Evolutionary conservation across 441 rosid species (phyloP).

Genomic region (Omphalea diandra): DNA sequence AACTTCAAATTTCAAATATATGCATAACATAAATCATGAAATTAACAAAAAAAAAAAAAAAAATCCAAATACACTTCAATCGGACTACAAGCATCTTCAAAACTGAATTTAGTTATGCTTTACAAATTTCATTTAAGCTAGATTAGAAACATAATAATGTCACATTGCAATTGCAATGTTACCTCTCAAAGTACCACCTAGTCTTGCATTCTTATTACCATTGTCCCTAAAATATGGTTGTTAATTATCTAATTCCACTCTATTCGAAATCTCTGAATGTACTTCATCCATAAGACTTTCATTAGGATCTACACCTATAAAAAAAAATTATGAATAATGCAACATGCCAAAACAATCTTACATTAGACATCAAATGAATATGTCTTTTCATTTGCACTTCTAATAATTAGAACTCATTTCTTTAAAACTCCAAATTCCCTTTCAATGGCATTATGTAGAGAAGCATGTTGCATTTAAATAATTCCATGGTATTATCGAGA

Average conservation of each 20-base stretch:
- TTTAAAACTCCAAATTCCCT: conserved; percentile 17
- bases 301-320: conserved; percentile 1
- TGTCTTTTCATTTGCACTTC: neutral
- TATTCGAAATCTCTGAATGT: neutral
- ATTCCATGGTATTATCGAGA: neutral
- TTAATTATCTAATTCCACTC: too few relatives aligned
- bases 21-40: too few relatives aligned
- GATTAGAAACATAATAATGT: conserved; percentile 4
- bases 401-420: conserved; percentile 9
- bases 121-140: neutral
- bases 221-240: neutral
- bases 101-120: neutral
- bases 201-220: neutral
- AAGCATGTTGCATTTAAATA: conserved; percentile 7
- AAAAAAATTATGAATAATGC: conserved; percentile 13
- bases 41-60: too few relatives aligned
- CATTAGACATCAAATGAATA: neutral
- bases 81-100: neutral
- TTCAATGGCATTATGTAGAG: conserved; percentile 5
- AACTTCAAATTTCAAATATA: too few relatives aligned
- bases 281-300: neutral
- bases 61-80: too few relatives aligned
- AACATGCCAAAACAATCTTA: conserved; percentile 7
- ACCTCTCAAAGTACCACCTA: neutral
- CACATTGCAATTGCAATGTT: neutral